Evolutionary conservation across 73 alveolate species (phyloP).

Genomic region (Tetrahymena borealis): DNA sequence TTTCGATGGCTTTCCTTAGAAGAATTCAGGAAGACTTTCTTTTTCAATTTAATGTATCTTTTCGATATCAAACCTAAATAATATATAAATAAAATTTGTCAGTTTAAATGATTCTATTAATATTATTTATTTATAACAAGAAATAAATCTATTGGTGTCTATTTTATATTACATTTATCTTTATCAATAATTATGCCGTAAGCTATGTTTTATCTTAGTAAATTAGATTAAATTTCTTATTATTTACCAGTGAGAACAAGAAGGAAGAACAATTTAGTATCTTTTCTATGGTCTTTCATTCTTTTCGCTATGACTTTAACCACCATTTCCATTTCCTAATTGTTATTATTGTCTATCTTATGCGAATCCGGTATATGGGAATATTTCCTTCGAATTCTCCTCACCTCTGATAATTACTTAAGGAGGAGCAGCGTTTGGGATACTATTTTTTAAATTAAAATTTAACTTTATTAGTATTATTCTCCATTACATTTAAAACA

Average conservation of each 20-base stretch:
- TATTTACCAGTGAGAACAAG: not conserved
- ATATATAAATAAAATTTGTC: not conserved
- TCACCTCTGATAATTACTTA: not conserved
- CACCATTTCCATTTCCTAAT: not conserved
- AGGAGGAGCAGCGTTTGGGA: not conserved
- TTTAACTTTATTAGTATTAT: not conserved
- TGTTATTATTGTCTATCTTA: not conserved
- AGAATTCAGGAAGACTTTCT: conserved; percentile 92
- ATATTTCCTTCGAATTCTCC: not conserved
- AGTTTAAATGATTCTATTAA: not conserved
- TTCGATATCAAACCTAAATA: conserved; percentile 79
- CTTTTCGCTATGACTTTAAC: not conserved
- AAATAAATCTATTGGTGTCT: not conserved
- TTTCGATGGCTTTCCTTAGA: conserved; percentile 90
- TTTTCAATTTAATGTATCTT: conserved; percentile 85
- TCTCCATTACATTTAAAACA: not conserved
- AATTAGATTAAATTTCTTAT: too few relatives aligned
- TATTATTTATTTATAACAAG: too few relatives aligned
- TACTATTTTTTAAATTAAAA: not conserved
- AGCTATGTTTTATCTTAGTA: too few relatives aligned
- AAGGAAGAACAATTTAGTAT: not conserved
- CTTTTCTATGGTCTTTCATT: not conserved
- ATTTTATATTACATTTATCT: too few relatives aligned
- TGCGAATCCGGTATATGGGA: not conserved
- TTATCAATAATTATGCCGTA: too few relatives aligned